phyloP scores from a whole-genome alignment of 1,284 basidiomycete genomes.

The Prillingera fragicola region DNA sequence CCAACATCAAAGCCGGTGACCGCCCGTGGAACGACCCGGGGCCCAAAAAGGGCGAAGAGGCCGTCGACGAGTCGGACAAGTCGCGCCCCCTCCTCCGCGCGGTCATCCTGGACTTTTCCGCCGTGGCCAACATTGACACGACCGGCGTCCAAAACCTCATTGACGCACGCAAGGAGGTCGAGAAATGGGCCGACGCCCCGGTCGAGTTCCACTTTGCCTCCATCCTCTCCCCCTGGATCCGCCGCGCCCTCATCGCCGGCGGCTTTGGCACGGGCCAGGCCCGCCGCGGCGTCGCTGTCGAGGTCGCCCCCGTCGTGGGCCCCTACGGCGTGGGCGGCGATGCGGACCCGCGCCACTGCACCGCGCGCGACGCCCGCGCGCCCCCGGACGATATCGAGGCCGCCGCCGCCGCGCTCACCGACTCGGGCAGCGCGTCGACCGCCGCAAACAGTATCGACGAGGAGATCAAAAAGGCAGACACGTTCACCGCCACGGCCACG shows the following conservation, averaged over 20 bases:
- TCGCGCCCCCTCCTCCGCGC: conserved; percentile 69
- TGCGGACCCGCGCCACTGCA: conserved; percentile 8
- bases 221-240: conserved; percentile 89
- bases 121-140: conserved; percentile 58
- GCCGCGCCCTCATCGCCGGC: conserved; percentile 77
- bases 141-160: conserved; percentile 88
- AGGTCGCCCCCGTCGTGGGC: conserved; percentile 69
- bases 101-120: conserved; percentile 84
- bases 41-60: conserved; percentile 53
- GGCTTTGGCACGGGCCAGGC: conserved; percentile 63
- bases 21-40: conserved; percentile 95
- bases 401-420: conserved; percentile 1
- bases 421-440: conserved; percentile 2
- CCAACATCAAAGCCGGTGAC: conserved; percentile 59
- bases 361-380: conserved; percentile 5
- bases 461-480: background rate
- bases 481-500: background rate
- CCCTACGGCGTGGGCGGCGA: conserved; percentile 27
- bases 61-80: conserved; percentile 57
- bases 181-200: conserved; percentile 74
- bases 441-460: too few species aligned
- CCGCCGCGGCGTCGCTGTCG: conserved; percentile 52
- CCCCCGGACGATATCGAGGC: conserved; percentile 12
- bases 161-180: conserved; percentile 78
- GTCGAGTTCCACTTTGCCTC: conserved; percentile 62